Conservation (phyloP, 257 asterid species). For the Cruciata laevipes region DNA sequence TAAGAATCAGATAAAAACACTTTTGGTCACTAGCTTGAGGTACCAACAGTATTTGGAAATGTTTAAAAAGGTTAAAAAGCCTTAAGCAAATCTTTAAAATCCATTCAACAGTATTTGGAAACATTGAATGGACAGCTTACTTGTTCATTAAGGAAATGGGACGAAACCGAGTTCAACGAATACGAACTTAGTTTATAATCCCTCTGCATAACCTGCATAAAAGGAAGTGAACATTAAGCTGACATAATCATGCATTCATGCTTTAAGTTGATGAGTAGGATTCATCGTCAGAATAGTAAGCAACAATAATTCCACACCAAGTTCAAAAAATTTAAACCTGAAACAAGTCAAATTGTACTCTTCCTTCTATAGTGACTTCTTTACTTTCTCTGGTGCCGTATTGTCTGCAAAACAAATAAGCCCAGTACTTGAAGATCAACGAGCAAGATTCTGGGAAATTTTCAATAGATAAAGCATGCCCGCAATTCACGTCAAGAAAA, state of each 20-base stretch:
- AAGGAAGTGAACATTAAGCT: constrained; percentile 8
- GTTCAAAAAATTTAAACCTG: constrained; percentile 63
- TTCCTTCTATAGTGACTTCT: constrained; percentile 90
- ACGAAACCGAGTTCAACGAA: constrained; percentile 90
- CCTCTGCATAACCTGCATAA: constrained; percentile 78
- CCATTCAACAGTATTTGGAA: neutral
- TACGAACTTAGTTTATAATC: constrained; percentile 92
- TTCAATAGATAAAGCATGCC: neutral
- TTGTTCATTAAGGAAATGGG: constrained; percentile 97
- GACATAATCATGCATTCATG: neutral
- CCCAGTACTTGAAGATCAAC: constrained; percentile 18
- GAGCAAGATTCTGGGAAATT: constrained; percentile 14
- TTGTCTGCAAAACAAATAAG: constrained; percentile 59
- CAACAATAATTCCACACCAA: neutral
- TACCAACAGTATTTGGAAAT: neutral
- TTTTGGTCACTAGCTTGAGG: neutral
- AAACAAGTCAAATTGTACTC: constrained; percentile 92
- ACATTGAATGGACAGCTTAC: constrained; percentile 24
- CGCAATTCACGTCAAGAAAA: neutral
- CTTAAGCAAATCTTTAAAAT: neutral
- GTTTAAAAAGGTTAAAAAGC: neutral
- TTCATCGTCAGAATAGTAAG: neutral
- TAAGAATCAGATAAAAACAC: neutral
- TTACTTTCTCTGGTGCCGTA: constrained; percentile 92
- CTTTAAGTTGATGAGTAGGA: neutral